These are phyloP conservation scores for Kregervanrija delftensis DNA, from an alignment of 805 yeast species.

Conservation along the genomic window DNA sequence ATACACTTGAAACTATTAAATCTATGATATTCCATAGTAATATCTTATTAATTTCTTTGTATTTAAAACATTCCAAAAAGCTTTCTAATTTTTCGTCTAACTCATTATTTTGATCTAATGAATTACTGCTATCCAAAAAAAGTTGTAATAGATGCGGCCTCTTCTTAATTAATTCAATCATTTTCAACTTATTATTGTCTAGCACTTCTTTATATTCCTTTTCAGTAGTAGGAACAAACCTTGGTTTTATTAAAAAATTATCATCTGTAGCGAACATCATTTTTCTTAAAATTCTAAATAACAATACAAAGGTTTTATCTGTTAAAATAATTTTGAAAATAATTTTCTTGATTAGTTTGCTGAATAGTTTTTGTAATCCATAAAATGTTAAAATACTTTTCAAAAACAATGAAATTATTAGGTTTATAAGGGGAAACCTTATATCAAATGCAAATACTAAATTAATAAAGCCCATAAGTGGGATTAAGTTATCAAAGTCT, in stretches of 20 bases:
- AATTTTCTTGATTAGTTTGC: constrained; percentile 21
- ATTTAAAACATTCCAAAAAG: constrained; percentile 2
- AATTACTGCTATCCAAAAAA: not conserved
- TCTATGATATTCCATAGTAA: constrained; percentile 7
- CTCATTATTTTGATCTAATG: not conserved
- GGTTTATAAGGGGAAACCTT: constrained; percentile 5
- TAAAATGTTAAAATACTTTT: constrained; percentile 1
- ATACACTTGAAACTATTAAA: constrained; percentile 3
- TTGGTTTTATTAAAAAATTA: constrained; percentile 20
- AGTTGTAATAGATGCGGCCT: not conserved
- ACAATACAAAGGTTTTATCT: constrained; percentile 6
- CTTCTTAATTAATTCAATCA: constrained; percentile 1
- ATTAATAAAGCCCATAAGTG: constrained; percentile 2
- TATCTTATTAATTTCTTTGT: constrained; percentile 6
- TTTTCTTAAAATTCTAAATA: constrained; percentile 17
- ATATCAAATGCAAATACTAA: not conserved
- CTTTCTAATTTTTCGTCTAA: constrained; percentile 1
- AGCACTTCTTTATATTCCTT: constrained; percentile 19
- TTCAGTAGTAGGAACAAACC: constrained; percentile 24
- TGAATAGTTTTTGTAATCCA: constrained; percentile 5
- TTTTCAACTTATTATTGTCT: constrained; percentile 8
- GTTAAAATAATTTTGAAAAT: constrained; percentile 19
- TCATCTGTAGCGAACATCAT: constrained; percentile 25
- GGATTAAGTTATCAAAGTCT: constrained; percentile 7
- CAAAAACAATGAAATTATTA: constrained; percentile 3